Evolutionary conservation across 176 grass and related monocot species (phyloP).

Genomic region (Rhipidocladum racemiflorum): DNA sequence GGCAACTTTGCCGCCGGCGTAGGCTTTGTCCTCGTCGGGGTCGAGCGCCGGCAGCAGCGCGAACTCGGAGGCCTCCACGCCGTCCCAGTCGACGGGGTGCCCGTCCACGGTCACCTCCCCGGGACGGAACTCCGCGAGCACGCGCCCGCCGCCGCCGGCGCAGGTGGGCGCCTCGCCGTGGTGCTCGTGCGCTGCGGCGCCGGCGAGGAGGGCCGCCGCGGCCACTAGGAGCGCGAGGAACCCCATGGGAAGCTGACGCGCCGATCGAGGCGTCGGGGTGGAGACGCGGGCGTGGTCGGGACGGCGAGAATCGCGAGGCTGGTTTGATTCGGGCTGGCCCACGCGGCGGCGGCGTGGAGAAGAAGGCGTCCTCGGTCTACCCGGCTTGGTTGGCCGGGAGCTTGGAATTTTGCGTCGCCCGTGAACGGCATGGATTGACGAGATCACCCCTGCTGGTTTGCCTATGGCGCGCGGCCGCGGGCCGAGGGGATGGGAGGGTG

Average conservation of each 20-base stretch:
- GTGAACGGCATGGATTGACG: constrained; percentile 23
- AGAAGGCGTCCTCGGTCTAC: constrained; percentile 1
- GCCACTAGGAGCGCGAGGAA: constrained; percentile 26
- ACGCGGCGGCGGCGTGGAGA: constrained; percentile 14
- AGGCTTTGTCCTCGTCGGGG: constrained; percentile 81
- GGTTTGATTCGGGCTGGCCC: constrained; percentile 10
- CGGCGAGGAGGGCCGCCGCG: constrained; percentile 15
- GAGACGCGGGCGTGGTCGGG: neutral
- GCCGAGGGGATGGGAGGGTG: neutral
- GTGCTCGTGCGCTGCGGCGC: constrained; percentile 60
- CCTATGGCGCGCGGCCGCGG: too few species aligned
- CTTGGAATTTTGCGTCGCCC: constrained; percentile 32
- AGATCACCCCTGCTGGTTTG: neutral
- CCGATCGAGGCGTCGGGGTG: constrained; percentile 10
- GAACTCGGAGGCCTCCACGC: constrained; percentile 76
- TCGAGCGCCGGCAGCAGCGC: constrained; percentile 80
- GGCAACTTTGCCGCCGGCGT: constrained; percentile 62
- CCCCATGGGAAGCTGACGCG: constrained; percentile 9
- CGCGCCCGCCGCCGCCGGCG: constrained; percentile 41
- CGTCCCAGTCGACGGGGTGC: constrained; percentile 67
- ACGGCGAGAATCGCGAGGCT: neutral
- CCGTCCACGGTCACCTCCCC: constrained; percentile 82
- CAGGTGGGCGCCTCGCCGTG: constrained; percentile 62
- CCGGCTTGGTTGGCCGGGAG: constrained; percentile 12
- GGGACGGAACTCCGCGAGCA: constrained; percentile 74